These are phyloP conservation scores for Medakamo hakoo DNA, from an alignment of 139 green algal genomes.

Conservation along the genomic window DNA sequence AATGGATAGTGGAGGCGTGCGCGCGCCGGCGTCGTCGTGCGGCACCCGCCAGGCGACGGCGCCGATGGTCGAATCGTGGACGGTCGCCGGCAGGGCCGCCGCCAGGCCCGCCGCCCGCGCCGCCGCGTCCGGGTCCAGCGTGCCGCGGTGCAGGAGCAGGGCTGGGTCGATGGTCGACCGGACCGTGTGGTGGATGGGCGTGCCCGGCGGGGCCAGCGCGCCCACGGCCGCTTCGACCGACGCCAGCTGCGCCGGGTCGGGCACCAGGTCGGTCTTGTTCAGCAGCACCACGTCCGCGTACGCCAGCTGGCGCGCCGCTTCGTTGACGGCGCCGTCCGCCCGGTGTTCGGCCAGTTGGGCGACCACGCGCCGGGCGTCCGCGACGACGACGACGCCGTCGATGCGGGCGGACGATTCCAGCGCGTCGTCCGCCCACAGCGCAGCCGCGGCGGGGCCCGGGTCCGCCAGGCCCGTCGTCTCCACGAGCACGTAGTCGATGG, in stretches of 20 bases:
- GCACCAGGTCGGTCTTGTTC: constrained; percentile 73
- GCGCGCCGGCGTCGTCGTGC: constrained; percentile 18
- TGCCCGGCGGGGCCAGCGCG: not conserved
- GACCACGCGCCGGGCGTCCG: constrained; percentile 54
- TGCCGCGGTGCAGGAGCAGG: not conserved
- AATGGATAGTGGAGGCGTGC: constrained; percentile 15
- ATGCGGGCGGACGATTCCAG: constrained; percentile 53
- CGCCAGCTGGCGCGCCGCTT: constrained; percentile 69
- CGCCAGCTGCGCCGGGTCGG: too few relatives aligned
- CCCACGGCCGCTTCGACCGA: constrained; percentile 29
- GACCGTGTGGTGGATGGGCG: not conserved
- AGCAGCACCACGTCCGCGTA: constrained; percentile 74
- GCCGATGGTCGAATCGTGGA: constrained; percentile 5
- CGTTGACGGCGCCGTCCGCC: constrained; percentile 34
- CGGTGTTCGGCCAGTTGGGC: constrained; percentile 38
- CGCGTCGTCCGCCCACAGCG: constrained; percentile 76
- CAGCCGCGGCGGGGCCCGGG: constrained; percentile 59
- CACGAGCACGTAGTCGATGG: constrained; percentile 79
- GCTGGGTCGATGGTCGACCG: not conserved
- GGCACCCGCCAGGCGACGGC: constrained; percentile 14
- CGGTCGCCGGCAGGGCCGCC: not conserved
- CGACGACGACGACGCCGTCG: constrained; percentile 74
- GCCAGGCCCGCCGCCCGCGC: not conserved
- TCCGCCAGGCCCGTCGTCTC: constrained; percentile 84
- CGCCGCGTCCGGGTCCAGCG: not conserved